Evolutionary conservation across 805 yeast genomes (phyloP).

Genomic region (Dipodascus geniculatus): DNA sequence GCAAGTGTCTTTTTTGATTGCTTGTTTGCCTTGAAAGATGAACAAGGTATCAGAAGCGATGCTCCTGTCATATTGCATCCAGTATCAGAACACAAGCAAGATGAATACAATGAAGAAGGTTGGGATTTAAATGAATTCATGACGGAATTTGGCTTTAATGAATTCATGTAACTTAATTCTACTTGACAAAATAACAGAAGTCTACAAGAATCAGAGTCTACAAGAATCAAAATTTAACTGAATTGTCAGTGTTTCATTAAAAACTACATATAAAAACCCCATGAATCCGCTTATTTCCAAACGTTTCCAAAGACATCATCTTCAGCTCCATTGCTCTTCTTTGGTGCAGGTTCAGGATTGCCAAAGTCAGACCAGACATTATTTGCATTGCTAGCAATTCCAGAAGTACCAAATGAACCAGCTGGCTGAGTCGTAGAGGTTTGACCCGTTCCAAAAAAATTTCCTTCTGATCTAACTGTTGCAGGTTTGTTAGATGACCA

Average conservation of each 20-base stretch:
- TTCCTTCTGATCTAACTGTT: constrained; percentile 13
- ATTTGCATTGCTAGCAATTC: background rate
- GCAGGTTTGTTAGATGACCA: constrained; percentile 2
- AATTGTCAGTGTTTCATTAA: background rate
- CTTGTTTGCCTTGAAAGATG: constrained; percentile 69
- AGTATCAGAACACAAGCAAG: background rate
- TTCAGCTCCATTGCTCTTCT: background rate
- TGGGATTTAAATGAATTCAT: constrained; percentile 1
- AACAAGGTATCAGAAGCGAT: constrained; percentile 58
- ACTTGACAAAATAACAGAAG: too few relatives aligned
- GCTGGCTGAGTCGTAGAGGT: background rate
- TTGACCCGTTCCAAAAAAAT: background rate
- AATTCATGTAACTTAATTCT: background rate
- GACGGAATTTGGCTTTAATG: constrained; percentile 1
- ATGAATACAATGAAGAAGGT: background rate
- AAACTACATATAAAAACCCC: background rate
- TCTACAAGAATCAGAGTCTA: too few relatives aligned
- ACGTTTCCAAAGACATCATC: constrained; percentile 29
- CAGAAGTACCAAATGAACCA: background rate
- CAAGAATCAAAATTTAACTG: background rate
- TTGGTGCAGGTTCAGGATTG: background rate
- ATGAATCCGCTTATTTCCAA: constrained; percentile 19
- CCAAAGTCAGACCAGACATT: constrained; percentile 1
- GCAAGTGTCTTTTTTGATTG: constrained; percentile 91
- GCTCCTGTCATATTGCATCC: constrained; percentile 23